phyloP scores from a whole-genome alignment of 2,329 filamentous ascomycete genomes.

The Pseudogymnoascus sp. region DNA sequence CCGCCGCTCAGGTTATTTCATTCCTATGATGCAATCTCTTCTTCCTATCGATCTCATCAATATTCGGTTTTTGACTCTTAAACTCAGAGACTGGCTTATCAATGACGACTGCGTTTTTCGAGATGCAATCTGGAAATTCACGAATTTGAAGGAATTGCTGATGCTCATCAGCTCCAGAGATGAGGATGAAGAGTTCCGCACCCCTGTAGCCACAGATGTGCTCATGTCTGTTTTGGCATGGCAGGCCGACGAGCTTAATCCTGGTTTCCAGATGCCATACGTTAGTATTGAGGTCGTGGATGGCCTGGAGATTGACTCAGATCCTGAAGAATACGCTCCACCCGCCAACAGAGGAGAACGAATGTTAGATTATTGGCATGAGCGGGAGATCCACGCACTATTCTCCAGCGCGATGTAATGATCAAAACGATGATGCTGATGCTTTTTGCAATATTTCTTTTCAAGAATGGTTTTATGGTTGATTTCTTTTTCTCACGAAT shows the following conservation, averaged over 20 bases:
- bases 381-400: background rate
- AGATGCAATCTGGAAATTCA: slow-evolving; percentile 3
- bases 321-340: background rate
- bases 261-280: background rate
- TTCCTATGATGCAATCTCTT: background rate
- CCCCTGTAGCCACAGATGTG: background rate
- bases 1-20: background rate
- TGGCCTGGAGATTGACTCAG: background rate
- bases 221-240: background rate
- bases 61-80: background rate
- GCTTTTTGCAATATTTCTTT: background rate
- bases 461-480: background rate
- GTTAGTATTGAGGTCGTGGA: background rate
- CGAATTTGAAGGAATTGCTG: background rate
- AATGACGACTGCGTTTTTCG: slow-evolving; percentile 1
- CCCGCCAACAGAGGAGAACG: background rate
- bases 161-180: background rate
- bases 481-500: background rate
- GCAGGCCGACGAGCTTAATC: background rate
- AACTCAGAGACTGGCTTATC: slow-evolving; percentile 2
- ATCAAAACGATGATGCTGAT: background rate
- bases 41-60: background rate
- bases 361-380: background rate
- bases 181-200: background rate
- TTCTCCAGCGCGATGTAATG: slow-evolving; percentile 4